phyloP scores from a whole-genome alignment of 2,329 filamentous ascomycete species.

The Zymoseptoria brevis region DNA sequence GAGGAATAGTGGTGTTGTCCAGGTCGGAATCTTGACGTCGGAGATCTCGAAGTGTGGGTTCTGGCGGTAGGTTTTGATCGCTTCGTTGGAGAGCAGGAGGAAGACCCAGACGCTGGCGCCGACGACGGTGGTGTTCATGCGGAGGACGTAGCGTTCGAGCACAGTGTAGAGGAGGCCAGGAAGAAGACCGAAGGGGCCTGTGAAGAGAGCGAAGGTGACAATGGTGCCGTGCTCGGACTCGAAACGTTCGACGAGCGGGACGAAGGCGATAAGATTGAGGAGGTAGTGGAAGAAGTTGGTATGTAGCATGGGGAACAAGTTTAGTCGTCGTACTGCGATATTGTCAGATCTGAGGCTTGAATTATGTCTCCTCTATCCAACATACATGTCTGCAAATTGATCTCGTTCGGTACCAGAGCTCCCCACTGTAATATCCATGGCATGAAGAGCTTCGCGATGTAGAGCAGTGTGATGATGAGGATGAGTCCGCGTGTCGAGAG shows the following conservation, averaged over 20 bases:
- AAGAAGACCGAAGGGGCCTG: constrained; percentile 58
- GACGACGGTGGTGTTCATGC: constrained; percentile 64
- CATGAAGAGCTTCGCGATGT: constrained; percentile 60
- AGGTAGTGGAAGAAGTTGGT: constrained; percentile 69
- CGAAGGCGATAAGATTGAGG: constrained; percentile 70
- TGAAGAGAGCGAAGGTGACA: constrained; percentile 76
- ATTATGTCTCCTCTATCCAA: constrained; percentile 14
- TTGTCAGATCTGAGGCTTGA: neutral
- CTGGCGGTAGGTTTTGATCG: constrained; percentile 72
- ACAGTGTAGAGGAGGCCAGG: constrained; percentile 75
- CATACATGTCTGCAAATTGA: constrained; percentile 64
- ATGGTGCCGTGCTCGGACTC: constrained; percentile 88
- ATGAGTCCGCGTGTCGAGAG: constrained; percentile 72
- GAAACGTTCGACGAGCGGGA: constrained; percentile 87
- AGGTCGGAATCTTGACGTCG: constrained; percentile 74
- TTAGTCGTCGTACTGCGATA: constrained; percentile 73
- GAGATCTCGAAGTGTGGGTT: constrained; percentile 68
- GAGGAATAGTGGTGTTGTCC: constrained; percentile 76
- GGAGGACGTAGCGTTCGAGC: constrained; percentile 65
- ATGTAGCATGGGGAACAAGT: constrained; percentile 87
- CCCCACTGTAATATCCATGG: constrained; percentile 73
- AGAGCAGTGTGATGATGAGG: constrained; percentile 58
- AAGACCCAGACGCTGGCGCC: constrained; percentile 93
- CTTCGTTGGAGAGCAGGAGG: constrained; percentile 73
- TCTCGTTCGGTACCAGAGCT: constrained; percentile 66